Evolutionary conservation across 345 rosid genomes (phyloP).

Genomic region (Eucalyptus viminalis): DNA sequence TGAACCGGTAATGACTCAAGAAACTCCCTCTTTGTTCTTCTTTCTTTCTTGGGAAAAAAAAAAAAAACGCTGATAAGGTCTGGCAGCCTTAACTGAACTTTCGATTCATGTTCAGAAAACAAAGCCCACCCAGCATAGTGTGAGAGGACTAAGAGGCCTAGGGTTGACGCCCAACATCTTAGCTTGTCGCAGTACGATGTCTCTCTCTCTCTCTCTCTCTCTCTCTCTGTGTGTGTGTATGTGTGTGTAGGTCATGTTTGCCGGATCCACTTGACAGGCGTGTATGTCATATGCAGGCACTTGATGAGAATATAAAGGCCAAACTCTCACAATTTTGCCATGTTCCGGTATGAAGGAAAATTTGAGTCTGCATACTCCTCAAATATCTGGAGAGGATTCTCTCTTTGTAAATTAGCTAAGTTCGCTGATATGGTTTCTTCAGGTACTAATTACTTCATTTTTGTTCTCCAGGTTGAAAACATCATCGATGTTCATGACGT

Average conservation of each 20-base stretch:
- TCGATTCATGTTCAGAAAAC: slow-evolving; percentile 49
- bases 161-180: slow-evolving; percentile 83
- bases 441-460: not conserved
- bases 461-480: slow-evolving; percentile 51
- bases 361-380: not conserved
- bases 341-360: slow-evolving; percentile 42
- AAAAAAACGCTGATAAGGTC: not conserved
- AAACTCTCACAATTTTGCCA: slow-evolving; percentile 94
- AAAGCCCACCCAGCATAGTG: slow-evolving; percentile 98
- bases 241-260: not conserved
- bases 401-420: not conserved
- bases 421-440: not conserved
- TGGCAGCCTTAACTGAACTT: not conserved
- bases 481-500: slow-evolving; percentile 80
- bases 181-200: slow-evolving; percentile 91
- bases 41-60: not conserved
- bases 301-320: slow-evolving; percentile 68
- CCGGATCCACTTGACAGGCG: not conserved
- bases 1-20: slow-evolving; percentile 53
- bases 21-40: not conserved
- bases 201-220: not conserved
- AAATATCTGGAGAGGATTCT: not conserved
- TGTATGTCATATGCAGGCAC: slow-evolving; percentile 44
- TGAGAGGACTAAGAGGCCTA: slow-evolving; percentile 70
- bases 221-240: not conserved